These are phyloP conservation scores for Ramaria sp. DNA, from an alignment of 768 basidiomycete genomes.

Conservation along the genomic window DNA sequence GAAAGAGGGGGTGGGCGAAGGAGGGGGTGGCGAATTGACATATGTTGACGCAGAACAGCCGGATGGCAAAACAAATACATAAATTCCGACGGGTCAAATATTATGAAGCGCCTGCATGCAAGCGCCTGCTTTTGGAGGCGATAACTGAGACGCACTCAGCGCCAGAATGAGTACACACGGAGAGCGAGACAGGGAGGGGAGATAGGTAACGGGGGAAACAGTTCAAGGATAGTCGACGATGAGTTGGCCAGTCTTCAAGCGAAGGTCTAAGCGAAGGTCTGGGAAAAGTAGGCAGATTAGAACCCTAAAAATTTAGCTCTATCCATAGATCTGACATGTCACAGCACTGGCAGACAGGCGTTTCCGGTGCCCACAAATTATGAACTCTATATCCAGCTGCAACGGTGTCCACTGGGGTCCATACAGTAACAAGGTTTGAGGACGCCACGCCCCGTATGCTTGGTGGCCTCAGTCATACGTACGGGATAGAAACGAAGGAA, in stretches of 20 bases:
- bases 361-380: not conserved
- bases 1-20: no score
- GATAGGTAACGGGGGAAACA: not conserved
- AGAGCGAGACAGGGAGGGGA: not conserved
- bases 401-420: not conserved
- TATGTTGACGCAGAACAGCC: not conserved
- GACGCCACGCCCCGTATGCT: not conserved
- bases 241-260: not conserved
- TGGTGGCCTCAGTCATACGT: not conserved
- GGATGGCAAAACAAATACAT: not conserved
- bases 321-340: not conserved
- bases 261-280: not conserved
- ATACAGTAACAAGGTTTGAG: not conserved
- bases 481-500: no score
- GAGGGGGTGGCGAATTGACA: not conserved
- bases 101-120: not conserved
- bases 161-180: not conserved
- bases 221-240: not conserved
- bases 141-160: not conserved
- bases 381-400: not conserved
- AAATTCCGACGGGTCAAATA: not conserved
- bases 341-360: not conserved
- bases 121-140: not conserved
- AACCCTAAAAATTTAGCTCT: not conserved
- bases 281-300: not conserved